phyloP scores from a whole-genome alignment of 352 stramenopile species.

The Phytophthora litchii region DNA sequence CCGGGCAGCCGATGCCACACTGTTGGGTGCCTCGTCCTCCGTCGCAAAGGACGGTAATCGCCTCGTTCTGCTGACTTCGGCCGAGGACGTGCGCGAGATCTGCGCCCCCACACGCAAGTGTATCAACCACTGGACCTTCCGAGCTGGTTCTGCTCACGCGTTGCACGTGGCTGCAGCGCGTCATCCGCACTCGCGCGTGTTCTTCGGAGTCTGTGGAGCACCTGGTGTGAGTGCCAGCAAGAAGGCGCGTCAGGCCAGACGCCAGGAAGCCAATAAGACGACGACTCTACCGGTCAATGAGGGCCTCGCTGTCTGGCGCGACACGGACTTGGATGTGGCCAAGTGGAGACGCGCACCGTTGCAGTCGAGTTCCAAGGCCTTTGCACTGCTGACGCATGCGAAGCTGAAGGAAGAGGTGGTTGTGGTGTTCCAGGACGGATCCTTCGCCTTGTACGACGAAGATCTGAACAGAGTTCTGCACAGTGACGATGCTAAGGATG shows the following conservation, averaged over 20 bases:
- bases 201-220: slow-evolving; percentile 60
- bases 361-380: slow-evolving; percentile 35
- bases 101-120: slow-evolving; percentile 68
- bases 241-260: slow-evolving; percentile 45
- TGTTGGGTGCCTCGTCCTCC: slow-evolving; percentile 50
- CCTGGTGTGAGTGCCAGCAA: slow-evolving; percentile 45
- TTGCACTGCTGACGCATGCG: slow-evolving; percentile 63
- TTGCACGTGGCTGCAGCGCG: slow-evolving; percentile 59
- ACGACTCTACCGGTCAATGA: slow-evolving; percentile 37
- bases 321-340: slow-evolving; percentile 64
- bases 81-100: slow-evolving; percentile 72
- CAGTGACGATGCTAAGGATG: slow-evolving; percentile 43
- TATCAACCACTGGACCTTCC: slow-evolving; percentile 81
- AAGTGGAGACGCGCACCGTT: slow-evolving; percentile 63
- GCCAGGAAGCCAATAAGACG: slow-evolving; percentile 40
- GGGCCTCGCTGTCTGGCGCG: slow-evolving; percentile 61
- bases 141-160: slow-evolving; percentile 49
- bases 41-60: slow-evolving; percentile 57
- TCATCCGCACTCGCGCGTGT: slow-evolving; percentile 57
- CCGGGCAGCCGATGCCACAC: slow-evolving; percentile 50
- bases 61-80: slow-evolving; percentile 67
- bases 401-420: slow-evolving; percentile 66
- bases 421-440: slow-evolving; percentile 69
- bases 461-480: slow-evolving; percentile 51
- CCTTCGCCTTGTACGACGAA: slow-evolving; percentile 64